Percentiles rank a stretch among this genome's conserved stretches.
These are phyloP conservation scores for Ilex asprella DNA, from an alignment of 257 asterid species.

Conservation along the genomic window DNA sequence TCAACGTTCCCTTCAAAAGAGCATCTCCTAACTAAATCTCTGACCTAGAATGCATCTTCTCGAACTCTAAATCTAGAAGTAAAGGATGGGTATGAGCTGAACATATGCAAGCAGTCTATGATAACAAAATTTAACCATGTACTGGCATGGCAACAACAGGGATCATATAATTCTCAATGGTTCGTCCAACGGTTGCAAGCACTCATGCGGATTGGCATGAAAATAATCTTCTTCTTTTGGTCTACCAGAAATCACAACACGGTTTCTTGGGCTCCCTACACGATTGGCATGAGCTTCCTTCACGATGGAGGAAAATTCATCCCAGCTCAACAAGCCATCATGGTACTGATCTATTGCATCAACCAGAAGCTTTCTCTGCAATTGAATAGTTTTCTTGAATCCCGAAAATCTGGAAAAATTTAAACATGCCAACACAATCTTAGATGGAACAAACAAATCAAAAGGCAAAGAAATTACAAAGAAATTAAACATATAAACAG, in stretches of 20 bases:
- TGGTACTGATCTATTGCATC: conserved; percentile 40
- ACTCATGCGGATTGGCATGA: conserved; percentile 65
- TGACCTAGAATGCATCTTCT: no score
- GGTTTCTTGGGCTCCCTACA: conserved; percentile 39
- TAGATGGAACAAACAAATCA: no score
- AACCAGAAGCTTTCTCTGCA: conserved; percentile 40
- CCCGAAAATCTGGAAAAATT: conserved; percentile 35
- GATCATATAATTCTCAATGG: background rate
- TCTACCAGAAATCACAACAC: conserved; percentile 27
- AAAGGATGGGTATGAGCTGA: no score
- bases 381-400: conserved; percentile 52
- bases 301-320: conserved; percentile 40
- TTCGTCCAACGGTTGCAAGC: conserved; percentile 27
- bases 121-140: no score
- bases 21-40: no score
- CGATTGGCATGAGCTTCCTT: conserved; percentile 42
- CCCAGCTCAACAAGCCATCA: conserved; percentile 43
- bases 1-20: no score
- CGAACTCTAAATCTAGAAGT: no score
- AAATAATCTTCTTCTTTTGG: conserved; percentile 73
- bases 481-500: background rate
- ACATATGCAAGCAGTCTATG: no score
- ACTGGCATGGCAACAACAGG: background rate
- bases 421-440: background rate
- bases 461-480: background rate